Evolutionary conservation across 495 filamentous ascomycete genomes (phyloP).

Genomic region (Xylaria scruposa): DNA sequence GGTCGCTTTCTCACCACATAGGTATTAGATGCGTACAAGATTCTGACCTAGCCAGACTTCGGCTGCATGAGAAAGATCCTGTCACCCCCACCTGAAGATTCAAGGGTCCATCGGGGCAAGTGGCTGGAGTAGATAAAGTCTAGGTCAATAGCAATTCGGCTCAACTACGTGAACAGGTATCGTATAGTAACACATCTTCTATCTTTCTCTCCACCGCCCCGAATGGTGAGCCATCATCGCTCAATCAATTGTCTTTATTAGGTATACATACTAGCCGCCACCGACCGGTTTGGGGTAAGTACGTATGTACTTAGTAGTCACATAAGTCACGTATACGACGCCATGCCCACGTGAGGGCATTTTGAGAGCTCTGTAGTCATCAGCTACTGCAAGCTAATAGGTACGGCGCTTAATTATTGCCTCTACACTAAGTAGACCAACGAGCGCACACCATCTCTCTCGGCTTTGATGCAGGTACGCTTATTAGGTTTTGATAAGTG

Average conservation of each 20-base stretch:
- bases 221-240: not conserved
- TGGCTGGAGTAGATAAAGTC: too few species aligned
- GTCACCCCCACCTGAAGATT: not conserved
- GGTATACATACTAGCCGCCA: too few species aligned
- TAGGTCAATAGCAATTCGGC: too few species aligned
- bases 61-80: too few species aligned
- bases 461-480: not conserved
- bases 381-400: not conserved
- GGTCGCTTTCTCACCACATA: not conserved
- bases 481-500: not conserved
- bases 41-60: too few species aligned
- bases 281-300: too few species aligned
- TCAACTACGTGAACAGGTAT: too few species aligned
- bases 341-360: not conserved
- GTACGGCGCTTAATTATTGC: not conserved
- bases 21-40: too few species aligned
- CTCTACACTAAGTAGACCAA: not conserved
- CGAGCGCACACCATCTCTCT: not conserved
- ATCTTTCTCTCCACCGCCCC: not conserved
- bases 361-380: not conserved
- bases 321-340: not conserved
- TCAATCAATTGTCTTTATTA: not conserved
- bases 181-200: too few species aligned
- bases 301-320: too few species aligned
- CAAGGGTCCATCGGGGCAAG: not conserved